These are phyloP conservation scores for Saturnispora sekii DNA, from an alignment of 805 yeast species.

Conservation along the genomic window DNA sequence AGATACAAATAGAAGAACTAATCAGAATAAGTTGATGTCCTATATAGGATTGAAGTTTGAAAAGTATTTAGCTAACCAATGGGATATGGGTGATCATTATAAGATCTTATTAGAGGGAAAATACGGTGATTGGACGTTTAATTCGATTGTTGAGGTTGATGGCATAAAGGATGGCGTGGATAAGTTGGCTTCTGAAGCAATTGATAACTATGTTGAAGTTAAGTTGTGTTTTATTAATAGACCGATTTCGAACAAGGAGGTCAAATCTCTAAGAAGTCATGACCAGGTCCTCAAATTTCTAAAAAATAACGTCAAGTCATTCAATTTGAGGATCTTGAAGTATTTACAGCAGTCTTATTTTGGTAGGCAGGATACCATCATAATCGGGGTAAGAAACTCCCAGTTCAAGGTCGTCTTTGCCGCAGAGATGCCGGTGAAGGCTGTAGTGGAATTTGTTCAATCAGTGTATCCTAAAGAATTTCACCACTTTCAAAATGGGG, in stretches of 20 bases:
- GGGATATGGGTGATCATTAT: conserved; percentile 8
- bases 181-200: neutral
- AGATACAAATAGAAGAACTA: conserved; percentile 7
- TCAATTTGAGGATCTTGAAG: neutral
- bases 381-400: conserved; percentile 10
- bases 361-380: conserved; percentile 7
- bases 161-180: neutral
- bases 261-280: neutral
- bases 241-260: neutral
- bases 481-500: neutral
- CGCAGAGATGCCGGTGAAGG: neutral
- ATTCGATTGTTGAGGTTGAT: conserved; percentile 13
- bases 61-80: conserved; percentile 4
- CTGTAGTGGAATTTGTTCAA: neutral
- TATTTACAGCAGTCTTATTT: conserved; percentile 12
- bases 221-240: conserved; percentile 4
- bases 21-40: conserved; percentile 5
- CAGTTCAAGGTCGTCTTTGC: neutral
- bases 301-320: neutral
- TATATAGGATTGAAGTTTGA: conserved; percentile 15
- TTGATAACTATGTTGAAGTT: conserved; percentile 8
- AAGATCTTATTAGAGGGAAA: conserved; percentile 6
- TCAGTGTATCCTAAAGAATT: neutral
- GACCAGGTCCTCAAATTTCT: conserved; percentile 1
- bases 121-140: conserved; percentile 8